Conservation (phyloP, 768 basidiomycete species). For the Bullera alba region DNA sequence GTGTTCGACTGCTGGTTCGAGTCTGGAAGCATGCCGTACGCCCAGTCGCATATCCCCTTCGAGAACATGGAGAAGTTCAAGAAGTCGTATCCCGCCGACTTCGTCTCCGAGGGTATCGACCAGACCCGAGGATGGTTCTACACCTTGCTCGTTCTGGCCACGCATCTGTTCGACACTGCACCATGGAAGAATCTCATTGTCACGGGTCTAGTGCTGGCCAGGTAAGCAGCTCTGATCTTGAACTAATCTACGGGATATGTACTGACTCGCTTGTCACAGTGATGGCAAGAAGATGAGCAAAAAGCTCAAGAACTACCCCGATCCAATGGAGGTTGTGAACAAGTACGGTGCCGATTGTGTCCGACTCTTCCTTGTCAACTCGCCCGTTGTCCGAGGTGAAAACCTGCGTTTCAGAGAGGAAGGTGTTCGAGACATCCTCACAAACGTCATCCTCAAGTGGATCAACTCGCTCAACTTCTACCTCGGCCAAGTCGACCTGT, state of each 20-base stretch:
- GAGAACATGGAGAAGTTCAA: conserved; percentile 89
- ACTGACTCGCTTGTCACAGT: conserved; percentile 47
- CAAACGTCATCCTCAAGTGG: conserved; percentile 95
- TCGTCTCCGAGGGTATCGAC: conserved; percentile 96
- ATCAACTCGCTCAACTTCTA: conserved; percentile 99
- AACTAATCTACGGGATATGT: neutral
- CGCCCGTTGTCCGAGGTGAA: conserved; percentile 94
- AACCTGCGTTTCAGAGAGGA: conserved; percentile 97
- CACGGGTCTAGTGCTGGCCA: conserved; percentile 88
- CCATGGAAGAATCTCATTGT: conserved; percentile 99
- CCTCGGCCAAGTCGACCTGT: conserved; percentile 81
- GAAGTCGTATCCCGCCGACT: conserved; percentile 82
- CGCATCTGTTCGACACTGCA: conserved; percentile 83
- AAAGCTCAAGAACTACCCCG: conserved; percentile 91
- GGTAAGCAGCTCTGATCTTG: conserved; percentile 53
- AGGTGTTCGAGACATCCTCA: conserved; percentile 92
- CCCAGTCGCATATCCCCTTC: conserved; percentile 94
- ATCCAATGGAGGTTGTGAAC: conserved; percentile 82
- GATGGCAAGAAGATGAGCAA: conserved; percentile 99
- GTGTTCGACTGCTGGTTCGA: conserved; percentile 99
- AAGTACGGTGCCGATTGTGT: conserved; percentile 93
- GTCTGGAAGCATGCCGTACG: conserved; percentile 99
- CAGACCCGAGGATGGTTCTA: conserved; percentile 99
- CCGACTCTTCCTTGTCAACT: conserved; percentile 97
- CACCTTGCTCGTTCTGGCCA: conserved; percentile 90